phyloP scores from a whole-genome alignment of 2,329 filamentous ascomycete genomes.

The Colletotrichum aenigma region DNA sequence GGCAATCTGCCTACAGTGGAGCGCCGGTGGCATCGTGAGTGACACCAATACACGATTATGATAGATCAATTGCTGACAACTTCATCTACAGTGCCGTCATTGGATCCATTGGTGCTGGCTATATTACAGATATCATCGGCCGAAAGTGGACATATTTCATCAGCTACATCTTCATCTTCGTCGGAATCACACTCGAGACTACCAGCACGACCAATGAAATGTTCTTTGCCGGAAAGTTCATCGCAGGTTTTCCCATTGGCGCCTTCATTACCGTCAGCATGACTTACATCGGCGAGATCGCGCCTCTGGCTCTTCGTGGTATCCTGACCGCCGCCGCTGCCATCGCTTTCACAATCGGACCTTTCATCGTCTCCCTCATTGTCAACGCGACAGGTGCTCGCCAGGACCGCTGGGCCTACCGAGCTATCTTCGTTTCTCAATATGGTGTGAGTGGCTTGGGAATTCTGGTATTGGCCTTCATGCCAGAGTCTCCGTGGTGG shows the following conservation, averaged over 20 bases:
- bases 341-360: slow-evolving; percentile 28
- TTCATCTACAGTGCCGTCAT: slow-evolving; percentile 14
- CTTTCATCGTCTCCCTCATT: slow-evolving; percentile 33
- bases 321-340: slow-evolving; percentile 30
- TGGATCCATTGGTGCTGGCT: slow-evolving; percentile 15
- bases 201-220: slow-evolving; percentile 33
- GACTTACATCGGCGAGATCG: slow-evolving; percentile 34
- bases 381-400: slow-evolving; percentile 30
- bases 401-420: slow-evolving; percentile 35
- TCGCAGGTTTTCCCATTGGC: slow-evolving; percentile 42
- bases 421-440: slow-evolving; percentile 19
- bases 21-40: slow-evolving; percentile 41
- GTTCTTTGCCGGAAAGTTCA: slow-evolving; percentile 46
- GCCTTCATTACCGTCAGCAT: slow-evolving; percentile 29
- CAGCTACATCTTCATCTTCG: slow-evolving; percentile 38
- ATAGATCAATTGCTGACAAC: not conserved
- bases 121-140: slow-evolving; percentile 10
- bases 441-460: slow-evolving; percentile 17
- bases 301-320: slow-evolving; percentile 31
- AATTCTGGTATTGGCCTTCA: slow-evolving; percentile 14
- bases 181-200: slow-evolving; percentile 40
- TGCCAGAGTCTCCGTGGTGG: slow-evolving; percentile 50
- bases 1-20: slow-evolving; percentile 48
- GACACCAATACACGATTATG: not conserved
- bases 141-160: slow-evolving; percentile 29